phyloP scores from a whole-genome alignment of 495 filamentous ascomycete species.

The Pseudomonodictys pantanalensis region DNA sequence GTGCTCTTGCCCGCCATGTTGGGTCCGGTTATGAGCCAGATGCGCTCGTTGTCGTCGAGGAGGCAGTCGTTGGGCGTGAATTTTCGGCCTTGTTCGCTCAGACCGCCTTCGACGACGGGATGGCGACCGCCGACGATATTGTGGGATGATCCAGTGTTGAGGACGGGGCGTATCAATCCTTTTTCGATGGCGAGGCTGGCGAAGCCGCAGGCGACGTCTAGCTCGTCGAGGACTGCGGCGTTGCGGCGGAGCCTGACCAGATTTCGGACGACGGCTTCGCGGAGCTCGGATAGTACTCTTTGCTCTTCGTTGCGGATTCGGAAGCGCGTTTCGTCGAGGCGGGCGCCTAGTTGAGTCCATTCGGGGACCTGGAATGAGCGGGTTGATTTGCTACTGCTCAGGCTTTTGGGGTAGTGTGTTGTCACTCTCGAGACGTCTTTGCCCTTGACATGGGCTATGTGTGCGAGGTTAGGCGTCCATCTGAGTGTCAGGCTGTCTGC shows the following conservation, averaged over 20 bases:
- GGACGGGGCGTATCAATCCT: conserved; percentile 65
- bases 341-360: conserved; percentile 77
- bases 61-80: conserved; percentile 89
- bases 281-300: conserved; percentile 65
- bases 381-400: conserved; percentile 78
- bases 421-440: conserved; percentile 56
- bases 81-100: conserved; percentile 72
- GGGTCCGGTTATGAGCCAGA: conserved; percentile 94
- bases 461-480: conserved; percentile 79
- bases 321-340: conserved; percentile 67
- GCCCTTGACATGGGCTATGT: conserved; percentile 88
- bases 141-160: conserved; percentile 55
- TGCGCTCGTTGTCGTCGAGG: conserved; percentile 59
- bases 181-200: conserved; percentile 73
- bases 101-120: conserved; percentile 79
- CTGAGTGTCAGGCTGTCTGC: conserved; percentile 60
- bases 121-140: conserved; percentile 82
- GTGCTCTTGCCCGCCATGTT: conserved; percentile 99
- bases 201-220: conserved; percentile 85
- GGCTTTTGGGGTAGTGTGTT: conserved; percentile 40
- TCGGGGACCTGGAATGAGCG: conserved; percentile 76
- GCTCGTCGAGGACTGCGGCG: conserved; percentile 81
- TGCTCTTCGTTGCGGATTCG: conserved; percentile 80
- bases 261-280: conserved; percentile 70
- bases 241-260: conserved; percentile 82